Percentiles rank a stretch among this genome's conserved stretches.
These are phyloP conservation scores for Lachancea lanzarotensis DNA, from an alignment of 805 yeast genomes.

Conservation along the genomic window DNA sequence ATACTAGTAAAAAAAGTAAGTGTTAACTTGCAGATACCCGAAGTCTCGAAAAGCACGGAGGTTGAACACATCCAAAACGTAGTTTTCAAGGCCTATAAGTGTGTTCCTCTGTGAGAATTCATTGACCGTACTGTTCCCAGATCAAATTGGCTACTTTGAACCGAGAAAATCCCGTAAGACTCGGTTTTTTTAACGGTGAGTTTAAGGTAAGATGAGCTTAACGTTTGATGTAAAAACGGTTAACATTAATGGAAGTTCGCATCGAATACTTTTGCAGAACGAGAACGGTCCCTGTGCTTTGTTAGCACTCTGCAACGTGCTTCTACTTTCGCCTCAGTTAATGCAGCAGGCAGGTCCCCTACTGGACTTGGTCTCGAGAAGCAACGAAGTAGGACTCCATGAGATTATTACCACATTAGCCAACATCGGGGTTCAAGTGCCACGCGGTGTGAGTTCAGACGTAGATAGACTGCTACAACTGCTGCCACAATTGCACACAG, in stretches of 20 bases:
- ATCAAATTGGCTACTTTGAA: background rate
- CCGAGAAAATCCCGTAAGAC: background rate
- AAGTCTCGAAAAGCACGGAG: too few species aligned
- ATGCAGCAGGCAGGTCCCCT: constrained; percentile 23
- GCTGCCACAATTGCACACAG: constrained; percentile 61
- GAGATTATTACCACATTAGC: constrained; percentile 47
- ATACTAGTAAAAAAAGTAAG: too few species aligned
- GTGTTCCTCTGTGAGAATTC: too few species aligned
- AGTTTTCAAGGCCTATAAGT: too few species aligned
- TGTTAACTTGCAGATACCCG: too few species aligned
- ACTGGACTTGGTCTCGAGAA: constrained; percentile 30
- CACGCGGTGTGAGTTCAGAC: constrained; percentile 28
- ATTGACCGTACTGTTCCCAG: too few species aligned
- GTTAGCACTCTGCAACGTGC: constrained; percentile 66
- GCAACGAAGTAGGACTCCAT: constrained; percentile 31
- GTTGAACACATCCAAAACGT: too few species aligned
- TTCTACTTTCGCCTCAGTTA: constrained; percentile 44
- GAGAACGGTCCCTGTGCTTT: constrained; percentile 86
- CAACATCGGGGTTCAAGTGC: constrained; percentile 36
- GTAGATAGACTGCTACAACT: constrained; percentile 42
- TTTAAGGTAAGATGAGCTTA: background rate
- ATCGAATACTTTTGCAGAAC: constrained; percentile 65
- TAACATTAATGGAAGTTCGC: constrained; percentile 31
- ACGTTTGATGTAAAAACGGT: constrained; percentile 21
- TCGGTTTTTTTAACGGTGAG: background rate